These are phyloP conservation scores for Umbelopsis sp. DNA, from an alignment of 192 early-diverging fungal species.

Conservation along the genomic window DNA sequence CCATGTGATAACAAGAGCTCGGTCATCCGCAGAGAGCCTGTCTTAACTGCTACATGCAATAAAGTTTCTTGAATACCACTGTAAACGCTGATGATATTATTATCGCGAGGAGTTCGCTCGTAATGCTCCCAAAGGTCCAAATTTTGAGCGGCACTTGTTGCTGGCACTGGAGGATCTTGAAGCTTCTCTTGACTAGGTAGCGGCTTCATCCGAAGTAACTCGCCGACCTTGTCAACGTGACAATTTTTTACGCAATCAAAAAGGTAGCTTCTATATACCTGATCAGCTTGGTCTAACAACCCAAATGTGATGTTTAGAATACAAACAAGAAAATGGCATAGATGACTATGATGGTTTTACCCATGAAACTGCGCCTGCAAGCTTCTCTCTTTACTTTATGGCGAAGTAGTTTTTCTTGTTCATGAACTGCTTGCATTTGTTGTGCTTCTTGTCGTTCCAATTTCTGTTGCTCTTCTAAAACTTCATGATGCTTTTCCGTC, in stretches of 20 bases:
- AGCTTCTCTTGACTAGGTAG: not conserved
- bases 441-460: not conserved
- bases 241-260: not conserved
- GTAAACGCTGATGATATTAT: not conserved
- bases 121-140: constrained; percentile 39
- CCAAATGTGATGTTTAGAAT: not conserved
- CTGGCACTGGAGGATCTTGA: constrained; percentile 9
- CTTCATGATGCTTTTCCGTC: not conserved
- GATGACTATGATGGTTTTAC: no score
- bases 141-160: constrained; percentile 17
- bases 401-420: not conserved
- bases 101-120: constrained; percentile 2
- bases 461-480: not conserved
- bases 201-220: not conserved
- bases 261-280: not conserved
- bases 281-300: not conserved
- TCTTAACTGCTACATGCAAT: constrained; percentile 34
- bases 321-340: not conserved
- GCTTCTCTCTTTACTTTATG: not conserved
- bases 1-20: constrained; percentile 30
- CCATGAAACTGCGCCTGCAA: not conserved
- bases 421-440: not conserved
- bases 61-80: constrained; percentile 32
- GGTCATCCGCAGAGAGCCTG: constrained; percentile 25
- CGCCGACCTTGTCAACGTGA: not conserved